phyloP scores from a whole-genome alignment of 768 basidiomycete genomes.

The Artomyces pyxidatus region DNA sequence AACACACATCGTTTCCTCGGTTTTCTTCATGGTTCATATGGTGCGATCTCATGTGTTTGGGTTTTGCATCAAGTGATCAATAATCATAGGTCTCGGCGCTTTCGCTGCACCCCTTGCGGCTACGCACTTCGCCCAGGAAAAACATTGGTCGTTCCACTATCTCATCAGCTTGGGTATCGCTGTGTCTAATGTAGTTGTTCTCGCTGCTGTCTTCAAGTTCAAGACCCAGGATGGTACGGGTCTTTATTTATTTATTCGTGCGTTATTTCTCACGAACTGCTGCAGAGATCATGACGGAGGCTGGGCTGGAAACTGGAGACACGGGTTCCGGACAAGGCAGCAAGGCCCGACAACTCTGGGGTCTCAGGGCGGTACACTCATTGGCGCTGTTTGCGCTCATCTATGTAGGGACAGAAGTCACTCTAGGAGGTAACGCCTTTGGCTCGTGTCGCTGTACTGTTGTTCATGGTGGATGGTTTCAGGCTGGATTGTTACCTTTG shows the following conservation, averaged over 20 bases:
- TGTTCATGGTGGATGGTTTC: not conserved
- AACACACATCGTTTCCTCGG: conserved; percentile 23
- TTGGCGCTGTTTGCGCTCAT: conserved; percentile 32
- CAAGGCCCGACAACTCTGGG: conserved; percentile 28
- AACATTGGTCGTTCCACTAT: conserved; percentile 38
- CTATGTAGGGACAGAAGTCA: conserved; percentile 37
- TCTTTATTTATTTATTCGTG: not conserved
- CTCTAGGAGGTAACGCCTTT: conserved; percentile 29
- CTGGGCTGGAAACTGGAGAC: conserved; percentile 24
- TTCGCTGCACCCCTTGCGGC: conserved; percentile 33
- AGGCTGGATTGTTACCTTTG: conserved; percentile 41
- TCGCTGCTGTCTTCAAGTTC: conserved; percentile 22
- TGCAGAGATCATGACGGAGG: conserved; percentile 22
- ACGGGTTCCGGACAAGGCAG: conserved; percentile 20
- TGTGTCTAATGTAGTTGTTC: conserved; percentile 12
- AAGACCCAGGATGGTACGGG: conserved; percentile 23
- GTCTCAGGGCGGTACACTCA: conserved; percentile 27
- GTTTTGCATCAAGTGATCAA: not conserved
- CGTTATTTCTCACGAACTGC: not conserved
- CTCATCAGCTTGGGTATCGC: conserved; percentile 26
- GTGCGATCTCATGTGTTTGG: conserved; percentile 2
- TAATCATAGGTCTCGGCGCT: conserved; percentile 27
- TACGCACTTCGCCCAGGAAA: conserved; percentile 29
- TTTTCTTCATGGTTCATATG: conserved; percentile 22
- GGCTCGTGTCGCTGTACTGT: not conserved